Conservation (phyloP, 148 eudicot species). For the Spergularia bocconei region DNA sequence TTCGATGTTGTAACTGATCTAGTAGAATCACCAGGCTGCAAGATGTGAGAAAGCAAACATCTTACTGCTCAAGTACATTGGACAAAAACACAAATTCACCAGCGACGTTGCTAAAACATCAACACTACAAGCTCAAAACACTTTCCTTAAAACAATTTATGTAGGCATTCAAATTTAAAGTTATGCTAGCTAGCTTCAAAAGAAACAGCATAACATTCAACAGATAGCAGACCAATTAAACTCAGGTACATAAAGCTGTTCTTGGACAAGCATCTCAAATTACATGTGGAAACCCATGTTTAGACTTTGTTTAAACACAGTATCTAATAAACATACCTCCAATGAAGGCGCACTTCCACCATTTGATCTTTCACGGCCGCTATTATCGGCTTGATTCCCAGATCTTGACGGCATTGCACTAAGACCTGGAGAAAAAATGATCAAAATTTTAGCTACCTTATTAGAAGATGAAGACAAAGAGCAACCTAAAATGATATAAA, state of each 20-base stretch:
- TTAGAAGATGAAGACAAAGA: slow-evolving; percentile 1
- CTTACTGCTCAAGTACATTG: neutral
- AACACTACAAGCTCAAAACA: neutral
- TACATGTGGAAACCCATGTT: neutral
- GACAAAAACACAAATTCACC: neutral
- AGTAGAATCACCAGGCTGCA: slow-evolving; percentile 48
- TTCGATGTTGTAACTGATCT: slow-evolving; percentile 37
- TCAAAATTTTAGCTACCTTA: slow-evolving; percentile 6
- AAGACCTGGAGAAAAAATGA: slow-evolving; percentile 31
- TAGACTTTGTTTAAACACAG: neutral
- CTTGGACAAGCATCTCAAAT: neutral
- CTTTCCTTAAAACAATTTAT: neutral
- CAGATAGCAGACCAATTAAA: too few relatives aligned
- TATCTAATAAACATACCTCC: slow-evolving; percentile 35
- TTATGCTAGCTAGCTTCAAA: neutral
- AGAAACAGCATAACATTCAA: neutral
- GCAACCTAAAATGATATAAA: slow-evolving; percentile 2
- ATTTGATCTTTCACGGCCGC: slow-evolving; percentile 36
- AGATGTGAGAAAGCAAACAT: slow-evolving; percentile 16
- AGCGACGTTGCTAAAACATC: neutral
- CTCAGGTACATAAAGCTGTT: neutral
- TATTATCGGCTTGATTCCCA: slow-evolving; percentile 33
- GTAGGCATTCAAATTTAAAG: neutral
- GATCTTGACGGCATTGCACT: slow-evolving; percentile 34
- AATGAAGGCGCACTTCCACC: slow-evolving; percentile 36